A percentile compares a stretch with the other conserved stretches of the same genome.
These are phyloP conservation scores for Didymellaceae sp. DNA, from an alignment of 2,329 filamentous ascomycete species.

Conservation along the genomic window DNA sequence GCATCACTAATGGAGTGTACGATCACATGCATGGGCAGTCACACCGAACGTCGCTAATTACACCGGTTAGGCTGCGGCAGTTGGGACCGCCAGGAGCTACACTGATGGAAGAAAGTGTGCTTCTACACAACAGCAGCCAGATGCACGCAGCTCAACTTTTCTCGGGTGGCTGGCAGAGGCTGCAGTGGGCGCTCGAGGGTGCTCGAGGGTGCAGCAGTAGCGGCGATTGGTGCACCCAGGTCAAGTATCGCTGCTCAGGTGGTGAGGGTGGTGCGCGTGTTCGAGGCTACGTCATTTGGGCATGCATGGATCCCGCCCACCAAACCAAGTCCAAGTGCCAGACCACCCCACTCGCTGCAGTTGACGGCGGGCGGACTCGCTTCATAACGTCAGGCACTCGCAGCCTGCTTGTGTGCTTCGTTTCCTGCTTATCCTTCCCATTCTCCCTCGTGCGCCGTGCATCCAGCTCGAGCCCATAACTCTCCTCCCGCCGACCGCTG, in stretches of 20 bases:
- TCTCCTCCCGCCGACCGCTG: conserved; percentile 4
- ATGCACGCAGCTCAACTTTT: too few relatives aligned
- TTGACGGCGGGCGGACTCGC: conserved; percentile 27
- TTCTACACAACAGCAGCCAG: too few relatives aligned
- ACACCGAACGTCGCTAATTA: neutral
- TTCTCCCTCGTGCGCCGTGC: conserved; percentile 1
- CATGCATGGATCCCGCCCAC: neutral
- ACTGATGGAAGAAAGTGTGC: neutral
- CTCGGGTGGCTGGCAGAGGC: too few relatives aligned
- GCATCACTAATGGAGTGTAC: neutral
- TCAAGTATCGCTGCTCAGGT: too few relatives aligned
- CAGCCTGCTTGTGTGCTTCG: conserved; percentile 11
- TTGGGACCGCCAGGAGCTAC: neutral
- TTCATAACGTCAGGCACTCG: conserved; percentile 35
- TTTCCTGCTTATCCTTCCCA: conserved; percentile 1
- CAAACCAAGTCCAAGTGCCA: neutral
- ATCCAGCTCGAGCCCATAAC: conserved; percentile 4
- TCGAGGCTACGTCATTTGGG: neutral
- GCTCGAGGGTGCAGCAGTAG: too few relatives aligned
- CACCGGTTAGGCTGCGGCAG: neutral
- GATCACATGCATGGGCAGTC: neutral
- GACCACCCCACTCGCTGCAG: conserved; percentile 9
- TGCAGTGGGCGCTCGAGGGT: too few relatives aligned
- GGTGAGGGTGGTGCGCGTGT: neutral
- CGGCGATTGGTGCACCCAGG: too few relatives aligned